These are phyloP conservation scores for Rachicladosporium sp. DNA, from an alignment of 2,329 filamentous ascomycete species.

Conservation along the genomic window DNA sequence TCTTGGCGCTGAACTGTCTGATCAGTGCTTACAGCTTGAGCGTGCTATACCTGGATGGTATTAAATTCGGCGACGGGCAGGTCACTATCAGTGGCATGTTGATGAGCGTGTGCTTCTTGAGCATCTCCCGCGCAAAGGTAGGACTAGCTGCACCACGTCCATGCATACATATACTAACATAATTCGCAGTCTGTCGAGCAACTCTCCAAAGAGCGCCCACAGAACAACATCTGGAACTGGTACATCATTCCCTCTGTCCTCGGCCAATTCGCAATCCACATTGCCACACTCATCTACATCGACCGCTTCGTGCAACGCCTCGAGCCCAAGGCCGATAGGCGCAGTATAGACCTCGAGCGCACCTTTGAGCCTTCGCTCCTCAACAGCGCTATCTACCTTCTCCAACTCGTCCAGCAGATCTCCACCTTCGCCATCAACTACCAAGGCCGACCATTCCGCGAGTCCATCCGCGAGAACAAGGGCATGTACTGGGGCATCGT, in stretches of 20 bases:
- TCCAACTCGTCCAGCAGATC: constrained; percentile 97
- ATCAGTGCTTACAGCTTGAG: constrained; percentile 96
- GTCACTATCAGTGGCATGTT: constrained; percentile 98
- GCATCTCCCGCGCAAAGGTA: constrained; percentile 87
- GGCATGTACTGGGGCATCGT: constrained; percentile 98
- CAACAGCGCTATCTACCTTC: constrained; percentile 91
- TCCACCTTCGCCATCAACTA: constrained; percentile 99
- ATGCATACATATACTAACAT: constrained; percentile 17
- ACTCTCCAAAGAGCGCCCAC: constrained; percentile 89
- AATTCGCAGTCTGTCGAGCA: constrained; percentile 63
- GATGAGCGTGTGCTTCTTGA: constrained; percentile 98
- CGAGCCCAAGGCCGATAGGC: constrained; percentile 49
- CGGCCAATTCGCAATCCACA: constrained; percentile 93
- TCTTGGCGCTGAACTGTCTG: constrained; percentile 90
- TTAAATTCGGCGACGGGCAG: constrained; percentile 97
- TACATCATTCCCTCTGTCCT: constrained; percentile 98
- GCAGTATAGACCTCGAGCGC: constrained; percentile 75
- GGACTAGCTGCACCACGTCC: constrained; percentile 11
- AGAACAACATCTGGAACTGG: constrained; percentile 97
- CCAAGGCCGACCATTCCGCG: constrained; percentile 93
- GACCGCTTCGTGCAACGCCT: constrained; percentile 75
- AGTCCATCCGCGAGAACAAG: constrained; percentile 87
- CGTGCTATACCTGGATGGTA: constrained; percentile 92
- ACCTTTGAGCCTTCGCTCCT: constrained; percentile 88
- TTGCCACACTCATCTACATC: constrained; percentile 86